These are phyloP conservation scores for Piedraia hortae DNA, from an alignment of 2,329 filamentous ascomycete species.

Conservation along the genomic window DNA sequence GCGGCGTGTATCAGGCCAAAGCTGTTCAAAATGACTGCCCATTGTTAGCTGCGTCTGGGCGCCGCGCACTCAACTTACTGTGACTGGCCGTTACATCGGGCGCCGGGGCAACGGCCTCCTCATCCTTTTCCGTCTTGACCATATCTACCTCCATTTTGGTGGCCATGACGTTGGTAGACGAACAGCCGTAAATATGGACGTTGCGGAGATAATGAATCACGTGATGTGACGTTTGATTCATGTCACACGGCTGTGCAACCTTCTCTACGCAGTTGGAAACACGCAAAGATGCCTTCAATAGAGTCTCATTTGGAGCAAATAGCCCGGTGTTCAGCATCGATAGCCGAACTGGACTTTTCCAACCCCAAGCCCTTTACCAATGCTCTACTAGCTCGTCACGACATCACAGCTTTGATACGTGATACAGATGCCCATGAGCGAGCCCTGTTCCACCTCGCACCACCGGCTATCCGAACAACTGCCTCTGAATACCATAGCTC, in stretches of 20 bases:
- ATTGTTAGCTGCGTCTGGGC: neutral
- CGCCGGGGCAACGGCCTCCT: conserved; percentile 14
- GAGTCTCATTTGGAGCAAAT: conserved; percentile 22
- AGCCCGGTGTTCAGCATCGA: conserved; percentile 20
- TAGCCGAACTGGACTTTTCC: conserved; percentile 34
- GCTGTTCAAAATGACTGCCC: conserved; percentile 90
- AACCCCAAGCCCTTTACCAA: conserved; percentile 88
- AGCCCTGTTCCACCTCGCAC: conserved; percentile 76
- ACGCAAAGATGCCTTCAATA: neutral
- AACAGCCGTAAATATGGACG: no score
- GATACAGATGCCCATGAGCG: conserved; percentile 89
- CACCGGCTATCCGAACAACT: conserved; percentile 26
- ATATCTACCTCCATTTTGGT: conserved; percentile 21
- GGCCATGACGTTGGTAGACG: conserved; percentile 14
- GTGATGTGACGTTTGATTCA: neutral
- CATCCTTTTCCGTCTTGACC: conserved; percentile 15
- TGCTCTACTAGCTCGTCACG: conserved; percentile 51
- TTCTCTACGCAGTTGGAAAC: conserved; percentile 1
- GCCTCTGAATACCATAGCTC: conserved; percentile 11
- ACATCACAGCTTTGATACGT: conserved; percentile 82
- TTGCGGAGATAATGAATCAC: conserved; percentile 3
- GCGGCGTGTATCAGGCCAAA: conserved; percentile 78
- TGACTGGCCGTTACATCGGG: conserved; percentile 10
- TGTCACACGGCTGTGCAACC: conserved; percentile 1
- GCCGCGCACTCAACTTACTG: conserved; percentile 7